Evolutionary conservation across 805 yeast species (phyloP).

Genomic region (Tetrapisispora namnaoensis): DNA sequence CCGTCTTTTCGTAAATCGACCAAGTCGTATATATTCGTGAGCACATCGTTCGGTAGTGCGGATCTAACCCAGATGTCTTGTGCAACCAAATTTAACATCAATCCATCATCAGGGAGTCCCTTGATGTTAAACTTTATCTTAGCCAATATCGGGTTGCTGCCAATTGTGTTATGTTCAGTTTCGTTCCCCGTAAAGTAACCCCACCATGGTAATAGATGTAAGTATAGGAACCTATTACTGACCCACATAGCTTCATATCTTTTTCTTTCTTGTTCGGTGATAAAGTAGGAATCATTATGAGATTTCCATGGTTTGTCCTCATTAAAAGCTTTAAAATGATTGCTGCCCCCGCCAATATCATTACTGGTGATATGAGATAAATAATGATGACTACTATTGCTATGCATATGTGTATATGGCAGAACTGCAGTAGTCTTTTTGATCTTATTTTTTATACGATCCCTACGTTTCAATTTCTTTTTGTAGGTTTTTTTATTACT

Average conservation of each 20-base stretch:
- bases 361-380: neutral
- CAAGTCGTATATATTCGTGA: constrained; percentile 58
- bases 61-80: constrained; percentile 75
- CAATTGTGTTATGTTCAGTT: neutral
- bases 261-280: constrained; percentile 63
- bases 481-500: constrained; percentile 4
- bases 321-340: constrained; percentile 40
- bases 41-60: constrained; percentile 50
- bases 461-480: constrained; percentile 5
- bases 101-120: constrained; percentile 24
- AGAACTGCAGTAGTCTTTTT: constrained; percentile 11
- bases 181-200: constrained; percentile 9
- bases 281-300: constrained; percentile 48
- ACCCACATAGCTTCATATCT: constrained; percentile 94
- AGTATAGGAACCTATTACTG: constrained; percentile 63
- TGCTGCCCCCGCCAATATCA: neutral
- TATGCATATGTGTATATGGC: constrained; percentile 8
- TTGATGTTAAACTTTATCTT: constrained; percentile 3
- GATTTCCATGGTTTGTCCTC: constrained; percentile 73
- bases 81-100: constrained; percentile 43
- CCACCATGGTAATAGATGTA: constrained; percentile 33
- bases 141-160: neutral
- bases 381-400: constrained; percentile 3
- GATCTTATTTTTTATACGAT: constrained; percentile 8
- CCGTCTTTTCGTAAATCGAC: constrained; percentile 65